Evolutionary conservation across 495 filamentous ascomycete species (phyloP).

Genomic region (Schizothecium vesticola): DNA sequence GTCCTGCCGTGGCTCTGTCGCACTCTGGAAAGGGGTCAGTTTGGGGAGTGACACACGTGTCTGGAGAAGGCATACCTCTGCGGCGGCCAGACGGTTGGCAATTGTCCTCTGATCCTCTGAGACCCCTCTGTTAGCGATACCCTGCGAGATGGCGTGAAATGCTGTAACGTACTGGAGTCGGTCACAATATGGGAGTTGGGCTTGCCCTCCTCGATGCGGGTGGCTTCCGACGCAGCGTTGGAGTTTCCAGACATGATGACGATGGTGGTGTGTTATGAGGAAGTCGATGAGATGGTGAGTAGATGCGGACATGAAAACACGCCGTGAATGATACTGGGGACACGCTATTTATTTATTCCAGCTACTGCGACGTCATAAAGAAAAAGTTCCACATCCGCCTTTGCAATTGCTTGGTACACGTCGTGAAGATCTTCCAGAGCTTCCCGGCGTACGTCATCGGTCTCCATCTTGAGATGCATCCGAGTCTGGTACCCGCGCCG

Average conservation of each 20-base stretch:
- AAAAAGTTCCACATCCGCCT: background rate
- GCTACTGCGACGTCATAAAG: background rate
- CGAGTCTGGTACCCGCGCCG: too few relatives aligned
- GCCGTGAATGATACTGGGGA: background rate
- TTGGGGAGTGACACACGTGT: background rate
- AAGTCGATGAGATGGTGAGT: background rate
- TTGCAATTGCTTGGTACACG: background rate
- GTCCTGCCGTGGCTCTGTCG: constrained; percentile 29
- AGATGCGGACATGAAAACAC: background rate
- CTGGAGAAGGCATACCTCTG: constrained; percentile 42
- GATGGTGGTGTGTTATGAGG: background rate
- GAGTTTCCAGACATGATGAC: background rate
- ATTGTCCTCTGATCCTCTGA: constrained; percentile 76
- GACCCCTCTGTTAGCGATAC: background rate
- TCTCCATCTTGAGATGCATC: background rate
- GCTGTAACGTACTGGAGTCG: background rate
- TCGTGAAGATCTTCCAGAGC: background rate
- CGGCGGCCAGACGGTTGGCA: constrained; percentile 66
- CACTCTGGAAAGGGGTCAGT: background rate
- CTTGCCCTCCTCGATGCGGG: background rate
- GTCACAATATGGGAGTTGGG: background rate
- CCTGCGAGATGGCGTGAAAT: background rate
- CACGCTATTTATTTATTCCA: background rate
- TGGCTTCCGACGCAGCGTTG: background rate
- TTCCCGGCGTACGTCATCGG: background rate